Evolutionary conservation across 202 grass and related monocot species (phyloP), one percentile per base, ranked within the genome.

Genomic region (Sporobolus alterniflorus): DNA sequence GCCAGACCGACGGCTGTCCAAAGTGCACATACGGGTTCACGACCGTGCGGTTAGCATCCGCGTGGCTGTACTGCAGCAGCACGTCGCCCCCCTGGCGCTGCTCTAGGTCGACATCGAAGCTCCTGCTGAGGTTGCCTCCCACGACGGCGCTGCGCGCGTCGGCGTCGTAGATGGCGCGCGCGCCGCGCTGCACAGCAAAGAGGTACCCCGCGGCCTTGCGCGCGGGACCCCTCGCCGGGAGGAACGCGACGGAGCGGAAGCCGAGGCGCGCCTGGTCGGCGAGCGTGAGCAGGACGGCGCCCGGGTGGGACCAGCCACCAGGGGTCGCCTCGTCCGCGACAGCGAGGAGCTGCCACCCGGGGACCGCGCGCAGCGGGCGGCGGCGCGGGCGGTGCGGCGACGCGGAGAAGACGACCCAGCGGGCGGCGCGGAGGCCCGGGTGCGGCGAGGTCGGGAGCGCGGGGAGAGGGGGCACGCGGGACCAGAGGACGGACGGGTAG

Each of bases 11-110:
- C 0, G 93, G 85, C 91, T 99, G 96, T 52, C 96, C 96, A 3
- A 99, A 99, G 70, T 99, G 96, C 80, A 99, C 88, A 20, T 99
- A 99, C 12, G 96, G 96, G 66, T 99, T 99, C 20, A 96, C 87
- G 59, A 99, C 96, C 0, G 91, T 99, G 54, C 96, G 83, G 75
- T 99, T 99, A 24, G 93, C 89, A 69, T 99, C 85, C 0, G 93
- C 91, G 71, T 96, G 96, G 81, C 93, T 99, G 85, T 99, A 99
- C 74, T 99, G 96, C 10, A 99, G 89, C n/a, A 99, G 62, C 56
- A 94, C 77, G 15, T 71, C 84, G n/a, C n/a, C n/a, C n/a, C n/a
- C n/a, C n/a, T n/a, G n/a, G n/a, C n/a, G n/a, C n/a, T n/a, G n/a
- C n/a, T n/a, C 91, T 33, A 99, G 80, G 82, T 99, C 89, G 3